phyloP scores from a whole-genome alignment of 805 yeast species.

The Dipodascus albidus region DNA sequence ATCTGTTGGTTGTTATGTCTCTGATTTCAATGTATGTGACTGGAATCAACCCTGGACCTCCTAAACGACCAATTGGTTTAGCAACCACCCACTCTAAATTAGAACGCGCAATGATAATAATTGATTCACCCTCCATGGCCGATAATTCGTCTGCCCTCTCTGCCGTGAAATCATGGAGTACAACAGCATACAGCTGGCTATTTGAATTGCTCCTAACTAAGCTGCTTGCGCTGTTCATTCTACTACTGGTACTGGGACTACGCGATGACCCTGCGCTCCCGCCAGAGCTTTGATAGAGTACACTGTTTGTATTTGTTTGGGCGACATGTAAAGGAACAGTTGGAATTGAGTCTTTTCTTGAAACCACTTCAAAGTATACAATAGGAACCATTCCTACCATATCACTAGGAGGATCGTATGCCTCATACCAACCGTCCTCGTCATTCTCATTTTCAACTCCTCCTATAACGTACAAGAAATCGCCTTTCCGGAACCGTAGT shows the following conservation, averaged over 20 bases:
- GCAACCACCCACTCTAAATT: slow-evolving; percentile 97
- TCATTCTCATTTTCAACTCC: slow-evolving; percentile 35
- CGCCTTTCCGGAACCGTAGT: slow-evolving; percentile 67
- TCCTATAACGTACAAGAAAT: slow-evolving; percentile 73
- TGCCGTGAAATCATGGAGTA: slow-evolving; percentile 78
- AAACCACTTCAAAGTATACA: slow-evolving; percentile 65
- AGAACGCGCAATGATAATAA: slow-evolving; percentile 92
- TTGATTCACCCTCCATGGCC: slow-evolving; percentile 74
- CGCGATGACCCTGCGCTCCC: slow-evolving; percentile 8
- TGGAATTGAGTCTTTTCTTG: slow-evolving; percentile 22
- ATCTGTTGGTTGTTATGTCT: slow-evolving; percentile 56
- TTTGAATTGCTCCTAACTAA: slow-evolving; percentile 4
- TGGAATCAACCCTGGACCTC: slow-evolving; percentile 96
- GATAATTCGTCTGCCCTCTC: slow-evolving; percentile 75
- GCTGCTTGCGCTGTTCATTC: not conserved
- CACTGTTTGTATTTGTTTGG: slow-evolving; percentile 10
- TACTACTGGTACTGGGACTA: not conserved
- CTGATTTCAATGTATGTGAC: slow-evolving; percentile 78
- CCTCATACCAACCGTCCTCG: slow-evolving; percentile 64
- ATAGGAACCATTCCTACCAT: slow-evolving; percentile 80
- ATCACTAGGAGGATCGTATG: slow-evolving; percentile 72
- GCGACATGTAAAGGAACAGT: slow-evolving; percentile 19
- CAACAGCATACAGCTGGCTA: slow-evolving; percentile 64
- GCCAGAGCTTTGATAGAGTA: slow-evolving; percentile 5
- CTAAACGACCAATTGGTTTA: slow-evolving; percentile 85